A percentile compares a stretch with the other conserved stretches of the same genome.
Conservation (phyloP, 2,329 filamentous ascomycete species). For the Blastomyces emzantsi region DNA sequence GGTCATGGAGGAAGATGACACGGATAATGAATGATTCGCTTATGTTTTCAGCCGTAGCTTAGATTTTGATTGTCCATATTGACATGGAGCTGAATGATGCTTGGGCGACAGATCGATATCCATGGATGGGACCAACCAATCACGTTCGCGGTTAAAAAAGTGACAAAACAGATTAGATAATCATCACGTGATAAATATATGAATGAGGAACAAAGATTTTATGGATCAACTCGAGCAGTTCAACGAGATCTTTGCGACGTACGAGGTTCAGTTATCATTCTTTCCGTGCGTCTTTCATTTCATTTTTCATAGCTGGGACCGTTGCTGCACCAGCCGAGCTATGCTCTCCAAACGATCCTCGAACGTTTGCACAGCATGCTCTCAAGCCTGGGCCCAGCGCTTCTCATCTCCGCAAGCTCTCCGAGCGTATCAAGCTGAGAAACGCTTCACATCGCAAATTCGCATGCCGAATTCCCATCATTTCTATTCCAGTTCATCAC, state of each 20-base stretch:
- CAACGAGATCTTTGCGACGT: neutral
- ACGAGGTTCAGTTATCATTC: constrained; percentile 4
- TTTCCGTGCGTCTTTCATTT: neutral
- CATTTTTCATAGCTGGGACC: neutral
- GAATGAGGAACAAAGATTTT: neutral
- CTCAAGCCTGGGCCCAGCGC: constrained; percentile 23
- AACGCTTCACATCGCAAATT: constrained; percentile 16
- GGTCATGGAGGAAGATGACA: constrained; percentile 61
- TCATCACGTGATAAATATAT: neutral
- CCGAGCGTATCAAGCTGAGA: constrained; percentile 19
- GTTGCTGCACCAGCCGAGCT: neutral
- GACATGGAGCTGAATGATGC: neutral
- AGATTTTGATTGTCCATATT: constrained; percentile 8
- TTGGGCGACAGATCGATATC: too few relatives aligned
- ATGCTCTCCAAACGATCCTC: constrained; percentile 31
- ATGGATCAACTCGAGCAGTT: neutral
- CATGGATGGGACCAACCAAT: constrained; percentile 1
- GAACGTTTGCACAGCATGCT: constrained; percentile 23
- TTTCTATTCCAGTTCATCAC: constrained; percentile 2
- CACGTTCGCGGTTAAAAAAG: neutral
- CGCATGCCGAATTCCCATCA: constrained; percentile 7
- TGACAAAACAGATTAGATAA: neutral
- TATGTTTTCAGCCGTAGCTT: neutral
- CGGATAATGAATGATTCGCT: constrained; percentile 27
- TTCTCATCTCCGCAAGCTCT: constrained; percentile 18